Evolutionary conservation across 1,284 basidiomycete genomes (phyloP), one percentile per base, ranked within the genome.

Genomic region (Rhodofomes roseus): DNA sequence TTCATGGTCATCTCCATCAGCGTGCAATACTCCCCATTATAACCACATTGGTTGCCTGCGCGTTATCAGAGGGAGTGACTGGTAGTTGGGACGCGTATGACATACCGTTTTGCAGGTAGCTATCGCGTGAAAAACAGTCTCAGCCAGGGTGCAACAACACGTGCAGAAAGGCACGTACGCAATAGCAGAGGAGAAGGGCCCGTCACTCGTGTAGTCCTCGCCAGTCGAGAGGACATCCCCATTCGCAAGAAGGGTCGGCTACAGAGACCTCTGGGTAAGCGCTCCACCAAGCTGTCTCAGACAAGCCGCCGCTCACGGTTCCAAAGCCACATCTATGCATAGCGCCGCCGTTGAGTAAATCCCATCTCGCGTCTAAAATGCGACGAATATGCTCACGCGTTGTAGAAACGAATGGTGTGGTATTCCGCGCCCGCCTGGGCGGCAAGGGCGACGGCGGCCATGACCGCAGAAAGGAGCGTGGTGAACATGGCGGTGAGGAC

Each of bases 21-120:
- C 2, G 72, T 63, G 55, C 80, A 81, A 4, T 69, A 54, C 63
- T 81, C 80, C 41, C 78, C 80, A 56, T 81, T 81, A 56, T 68
- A 61, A 4, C 58, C 50, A 60, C 80, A 81, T 25, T 34, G 34
- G 4, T 66, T 57, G 41, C 44, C 55, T 40, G 29, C 37, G 18
- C 14, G 34, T 18, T 2, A 25, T 11, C 22, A 39, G 18, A 2
- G 14, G 25, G 37, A n/a, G n/a, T n/a, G 9, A 6, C 4, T 39
- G 16, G 9, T 9, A 4, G 16, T 39, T 3, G 9, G 14, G 12
- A 36, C n/a, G 31, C 39, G 31, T n/a, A 20, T 12, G 20, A 52
- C 65, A 27, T 60, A 70, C 70, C 69, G 44, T 68, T 72, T 56
- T 73, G 71, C 23, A 73, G 60, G 61, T 73, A 73, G 20, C 71